These are phyloP conservation scores for Chaetomiaceae sp. DNA, from an alignment of 2,329 filamentous ascomycete genomes.

Conservation along the genomic window DNA sequence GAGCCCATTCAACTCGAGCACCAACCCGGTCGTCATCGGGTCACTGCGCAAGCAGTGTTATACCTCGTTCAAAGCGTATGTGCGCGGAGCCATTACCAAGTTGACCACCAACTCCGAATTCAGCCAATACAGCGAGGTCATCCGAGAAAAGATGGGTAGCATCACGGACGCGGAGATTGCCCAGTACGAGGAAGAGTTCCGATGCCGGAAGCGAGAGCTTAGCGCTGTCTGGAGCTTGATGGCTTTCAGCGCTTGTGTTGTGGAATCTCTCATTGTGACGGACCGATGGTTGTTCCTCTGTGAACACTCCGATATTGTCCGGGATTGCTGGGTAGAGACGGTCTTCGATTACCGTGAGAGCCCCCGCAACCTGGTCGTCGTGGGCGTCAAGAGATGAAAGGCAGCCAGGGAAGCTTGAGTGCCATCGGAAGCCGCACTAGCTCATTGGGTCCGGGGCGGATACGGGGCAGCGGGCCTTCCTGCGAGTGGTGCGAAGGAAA, in stretches of 20 bases:
- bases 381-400: constrained; percentile 64
- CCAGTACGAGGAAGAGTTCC: constrained; percentile 61
- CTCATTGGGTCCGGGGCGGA: not conserved
- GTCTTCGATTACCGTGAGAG: constrained; percentile 86
- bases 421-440: not conserved
- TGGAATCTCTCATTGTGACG: constrained; percentile 83
- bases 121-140: constrained; percentile 51
- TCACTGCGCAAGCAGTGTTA: constrained; percentile 78
- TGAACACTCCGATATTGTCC: constrained; percentile 66
- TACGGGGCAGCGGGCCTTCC: not conserved
- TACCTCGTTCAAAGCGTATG: constrained; percentile 65
- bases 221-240: constrained; percentile 89
- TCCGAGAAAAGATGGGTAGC: constrained; percentile 57
- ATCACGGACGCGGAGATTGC: constrained; percentile 72
- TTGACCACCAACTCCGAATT: constrained; percentile 54
- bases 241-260: constrained; percentile 86
- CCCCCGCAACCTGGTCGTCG: constrained; percentile 86
- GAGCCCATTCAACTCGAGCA: constrained; percentile 38
- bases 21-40: constrained; percentile 79
- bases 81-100: constrained; percentile 74
- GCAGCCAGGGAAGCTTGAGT: not conserved
- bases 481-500: not conserved
- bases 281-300: constrained; percentile 84
- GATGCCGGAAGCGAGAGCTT: constrained; percentile 67
- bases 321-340: constrained; percentile 81